Percentiles rank a stretch among this genome's conserved stretches.
These are phyloP conservation scores for Cenchrus purpureus DNA, from an alignment of 176 grass and related monocot species.

Conservation along the genomic window DNA sequence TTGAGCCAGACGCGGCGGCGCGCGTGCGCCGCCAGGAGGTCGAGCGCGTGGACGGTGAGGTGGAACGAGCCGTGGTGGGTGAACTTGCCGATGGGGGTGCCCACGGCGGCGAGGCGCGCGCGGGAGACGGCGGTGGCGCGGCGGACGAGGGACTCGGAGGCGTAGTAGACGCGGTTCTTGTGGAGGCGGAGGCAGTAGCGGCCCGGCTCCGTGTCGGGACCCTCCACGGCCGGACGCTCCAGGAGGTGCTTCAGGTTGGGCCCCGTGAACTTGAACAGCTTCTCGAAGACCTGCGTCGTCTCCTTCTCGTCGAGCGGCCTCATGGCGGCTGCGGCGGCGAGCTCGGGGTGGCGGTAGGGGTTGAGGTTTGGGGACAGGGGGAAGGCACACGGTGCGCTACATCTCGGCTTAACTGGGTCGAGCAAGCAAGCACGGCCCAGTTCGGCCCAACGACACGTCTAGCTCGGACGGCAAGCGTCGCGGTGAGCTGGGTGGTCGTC, in stretches of 20 bases:
- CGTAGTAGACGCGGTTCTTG: slow-evolving; percentile 88
- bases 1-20: slow-evolving; percentile 90
- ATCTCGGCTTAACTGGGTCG: background rate
- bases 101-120: slow-evolving; percentile 62
- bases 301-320: slow-evolving; percentile 92
- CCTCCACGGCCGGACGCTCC: slow-evolving; percentile 72
- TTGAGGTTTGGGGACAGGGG: background rate
- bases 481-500: too few relatives aligned
- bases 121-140: slow-evolving; percentile 68
- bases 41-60: slow-evolving; percentile 80
- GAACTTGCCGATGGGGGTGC: slow-evolving; percentile 83
- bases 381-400: background rate
- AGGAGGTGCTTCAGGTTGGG: slow-evolving; percentile 89
- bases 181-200: slow-evolving; percentile 90
- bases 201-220: slow-evolving; percentile 52
- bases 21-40: slow-evolving; percentile 86
- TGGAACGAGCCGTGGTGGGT: slow-evolving; percentile 85
- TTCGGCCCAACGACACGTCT: too few relatives aligned
- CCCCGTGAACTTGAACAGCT: slow-evolving; percentile 88
- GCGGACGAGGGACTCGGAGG: slow-evolving; percentile 71
- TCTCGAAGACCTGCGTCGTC: slow-evolving; percentile 80
- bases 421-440: background rate
- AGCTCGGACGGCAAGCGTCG: too few relatives aligned
- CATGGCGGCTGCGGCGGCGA: slow-evolving; percentile 42
- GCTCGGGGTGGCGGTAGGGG: background rate